phyloP scores from a whole-genome alignment of 192 early-diverging fungal genomes.

The Coemansia umbellata region DNA sequence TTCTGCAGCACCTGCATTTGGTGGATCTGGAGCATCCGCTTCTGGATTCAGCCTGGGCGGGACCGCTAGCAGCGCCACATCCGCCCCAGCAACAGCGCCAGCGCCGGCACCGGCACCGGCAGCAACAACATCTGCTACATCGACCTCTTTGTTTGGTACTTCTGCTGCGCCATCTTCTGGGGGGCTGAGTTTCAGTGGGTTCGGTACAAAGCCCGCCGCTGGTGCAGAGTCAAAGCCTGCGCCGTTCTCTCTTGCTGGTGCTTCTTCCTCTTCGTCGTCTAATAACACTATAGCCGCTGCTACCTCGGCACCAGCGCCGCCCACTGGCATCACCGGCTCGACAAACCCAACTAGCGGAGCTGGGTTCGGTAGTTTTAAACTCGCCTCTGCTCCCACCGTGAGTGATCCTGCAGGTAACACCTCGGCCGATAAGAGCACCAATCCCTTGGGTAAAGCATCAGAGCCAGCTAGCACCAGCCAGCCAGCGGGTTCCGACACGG shows the following conservation, averaged over 20 bases:
- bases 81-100: constrained; percentile 7
- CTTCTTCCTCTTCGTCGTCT: not conserved
- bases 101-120: constrained; percentile 6
- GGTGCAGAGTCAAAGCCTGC: constrained; percentile 4
- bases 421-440: not conserved
- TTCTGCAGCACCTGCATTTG: not conserved
- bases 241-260: constrained; percentile 6
- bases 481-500: constrained; percentile 12
- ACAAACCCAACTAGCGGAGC: constrained; percentile 46
- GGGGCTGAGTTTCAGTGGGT: constrained; percentile 8
- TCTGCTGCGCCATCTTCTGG: constrained; percentile 12
- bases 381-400: constrained; percentile 24
- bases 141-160: no score
- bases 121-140: constrained; percentile 9
- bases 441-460: not conserved
- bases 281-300: constrained; percentile 14
- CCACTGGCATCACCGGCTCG: constrained; percentile 32
- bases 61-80: not conserved
- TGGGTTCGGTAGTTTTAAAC: constrained; percentile 42
- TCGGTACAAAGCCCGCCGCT: constrained; percentile 8
- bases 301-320: constrained; percentile 20
- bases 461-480: not conserved
- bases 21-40: constrained; percentile 10
- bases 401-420: constrained; percentile 3
- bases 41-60: no score